Base-by-base conservation (phyloP, 768 basidiomycete species). In the Suillus decipiens region DNA sequence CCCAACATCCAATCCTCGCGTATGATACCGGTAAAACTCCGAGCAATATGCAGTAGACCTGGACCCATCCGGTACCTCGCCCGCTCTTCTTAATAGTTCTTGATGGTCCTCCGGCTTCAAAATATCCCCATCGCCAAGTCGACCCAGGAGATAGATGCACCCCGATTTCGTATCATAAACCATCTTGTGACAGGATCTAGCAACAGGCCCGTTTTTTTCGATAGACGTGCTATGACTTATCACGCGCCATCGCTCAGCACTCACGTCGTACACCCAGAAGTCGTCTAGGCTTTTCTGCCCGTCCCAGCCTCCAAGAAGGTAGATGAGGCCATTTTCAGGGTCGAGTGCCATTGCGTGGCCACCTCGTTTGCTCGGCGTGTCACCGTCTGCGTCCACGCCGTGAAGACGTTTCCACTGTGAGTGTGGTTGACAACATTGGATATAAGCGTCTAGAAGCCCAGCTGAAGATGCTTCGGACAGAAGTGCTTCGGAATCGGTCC, bases 261-360 rank as follows among this genome's bases (percentile, higher is more conserved):
- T 77, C 69, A 90, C 82, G 64, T 80, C 80, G 69, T 90, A 93
- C 47, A 81, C 79, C 92, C 92, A 93, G 65, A 93, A 89, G 72
- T 94, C 92, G 69, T 90, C 88, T 36, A 93, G 76, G 56, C 85
- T 86, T 63, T 83, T 86, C 61, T 84, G 74, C 1, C 92, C 90
- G 64, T 92, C 84, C 86, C 88, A 93, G 0, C 92, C 92, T 1
- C 92, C 92, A 60, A 92, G 85, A 24, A 93, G 80, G 70, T 93
- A 93, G 34, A 93, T 85, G 50, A 82, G 73, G 7, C 84, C 83
- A 43, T 84, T 80, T 9, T 81, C 78, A 28, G 81, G 76, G 69
- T 93, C 91, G 65, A 92, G 84, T 67, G 89, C 92, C 89, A 92
- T 91, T 24, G 89, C 88, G 66, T 93, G 90, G 0, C 92, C 92